Conservation (phyloP, 306 rosid genomes). For the Lathyrus oleraceus region DNA sequence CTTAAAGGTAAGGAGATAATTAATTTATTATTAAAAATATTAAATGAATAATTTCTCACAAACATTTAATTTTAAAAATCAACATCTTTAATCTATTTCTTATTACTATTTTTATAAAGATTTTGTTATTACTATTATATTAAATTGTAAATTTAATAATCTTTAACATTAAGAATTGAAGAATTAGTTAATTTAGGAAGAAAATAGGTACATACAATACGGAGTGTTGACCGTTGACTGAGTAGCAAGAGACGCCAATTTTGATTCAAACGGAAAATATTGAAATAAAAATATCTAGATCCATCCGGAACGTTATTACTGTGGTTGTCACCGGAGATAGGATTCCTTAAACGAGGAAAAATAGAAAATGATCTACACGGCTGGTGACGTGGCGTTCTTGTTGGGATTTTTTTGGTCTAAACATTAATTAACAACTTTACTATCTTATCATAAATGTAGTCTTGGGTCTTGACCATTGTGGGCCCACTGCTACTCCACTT, state of each 20-base stretch:
- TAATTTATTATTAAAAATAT: too few relatives aligned
- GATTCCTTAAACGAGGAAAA: constrained; percentile 51
- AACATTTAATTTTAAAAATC: too few relatives aligned
- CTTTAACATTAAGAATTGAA: background rate
- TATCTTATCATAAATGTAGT: background rate
- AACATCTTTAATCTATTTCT: too few relatives aligned
- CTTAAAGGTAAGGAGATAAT: too few relatives aligned
- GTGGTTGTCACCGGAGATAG: background rate
- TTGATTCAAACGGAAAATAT: constrained; percentile 50
- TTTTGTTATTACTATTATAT: too few relatives aligned
- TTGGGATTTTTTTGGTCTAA: background rate
- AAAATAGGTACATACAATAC: background rate
- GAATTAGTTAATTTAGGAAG: background rate
- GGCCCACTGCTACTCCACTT: constrained; percentile 11
- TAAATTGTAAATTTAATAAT: background rate
- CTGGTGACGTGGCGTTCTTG: background rate
- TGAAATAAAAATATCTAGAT: background rate
- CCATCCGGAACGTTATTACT: background rate
- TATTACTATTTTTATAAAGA: too few relatives aligned
- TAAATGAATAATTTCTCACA: too few relatives aligned
- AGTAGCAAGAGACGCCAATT: constrained; percentile 51
- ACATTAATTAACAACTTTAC: constrained; percentile 4
- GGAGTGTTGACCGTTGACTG: constrained; percentile 42
- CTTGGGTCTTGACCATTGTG: constrained; percentile 22
- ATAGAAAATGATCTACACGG: background rate